Percentiles rank a stretch among this genome's conserved stretches.
These are phyloP conservation scores for Aphanomyces cochlioides DNA, from an alignment of 352 stramenopile species.

Conservation along the genomic window DNA sequence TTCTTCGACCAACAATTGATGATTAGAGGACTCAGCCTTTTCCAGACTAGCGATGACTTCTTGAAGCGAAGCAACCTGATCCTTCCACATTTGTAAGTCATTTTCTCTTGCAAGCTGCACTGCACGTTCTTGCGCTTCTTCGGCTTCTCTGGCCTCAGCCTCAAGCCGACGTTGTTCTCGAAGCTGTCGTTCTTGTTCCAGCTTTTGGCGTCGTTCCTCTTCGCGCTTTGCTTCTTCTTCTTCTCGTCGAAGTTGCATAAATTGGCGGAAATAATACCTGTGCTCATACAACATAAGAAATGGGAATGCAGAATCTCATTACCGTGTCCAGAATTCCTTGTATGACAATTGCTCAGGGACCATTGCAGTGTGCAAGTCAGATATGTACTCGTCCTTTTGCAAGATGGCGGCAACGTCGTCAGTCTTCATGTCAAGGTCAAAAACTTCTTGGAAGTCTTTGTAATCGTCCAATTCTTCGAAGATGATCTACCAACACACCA, in stretches of 20 bases:
- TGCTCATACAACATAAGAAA: neutral
- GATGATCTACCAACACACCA: conserved; percentile 42
- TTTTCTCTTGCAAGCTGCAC: conserved; percentile 41
- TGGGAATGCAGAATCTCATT: conserved; percentile 3
- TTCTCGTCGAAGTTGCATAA: conserved; percentile 38
- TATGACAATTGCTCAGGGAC: conserved; percentile 72
- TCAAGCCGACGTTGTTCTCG: conserved; percentile 31
- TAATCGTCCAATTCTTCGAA: conserved; percentile 76
- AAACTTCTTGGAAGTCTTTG: conserved; percentile 57
- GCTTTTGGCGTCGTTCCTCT: conserved; percentile 32
- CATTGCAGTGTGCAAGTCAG: conserved; percentile 57
- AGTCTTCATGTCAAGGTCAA: conserved; percentile 60
- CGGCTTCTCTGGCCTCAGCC: conserved; percentile 40
- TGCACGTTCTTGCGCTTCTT: conserved; percentile 36
- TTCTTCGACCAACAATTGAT: conserved; percentile 58
- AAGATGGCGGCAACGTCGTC: conserved; percentile 66
- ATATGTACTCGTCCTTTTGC: conserved; percentile 50
- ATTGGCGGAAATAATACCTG: conserved; percentile 68
- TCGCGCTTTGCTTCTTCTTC: conserved; percentile 38
- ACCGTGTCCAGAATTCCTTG: conserved; percentile 83
- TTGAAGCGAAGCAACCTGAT: conserved; percentile 65
- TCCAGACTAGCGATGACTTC: conserved; percentile 48
- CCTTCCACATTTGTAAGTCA: conserved; percentile 58
- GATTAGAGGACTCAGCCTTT: conserved; percentile 52
- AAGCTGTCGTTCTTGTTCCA: conserved; percentile 34